Percentiles rank a stretch among this genome's conserved stretches.
phyloP scores from a whole-genome alignment of 768 basidiomycete species.

The Russula earlei region DNA sequence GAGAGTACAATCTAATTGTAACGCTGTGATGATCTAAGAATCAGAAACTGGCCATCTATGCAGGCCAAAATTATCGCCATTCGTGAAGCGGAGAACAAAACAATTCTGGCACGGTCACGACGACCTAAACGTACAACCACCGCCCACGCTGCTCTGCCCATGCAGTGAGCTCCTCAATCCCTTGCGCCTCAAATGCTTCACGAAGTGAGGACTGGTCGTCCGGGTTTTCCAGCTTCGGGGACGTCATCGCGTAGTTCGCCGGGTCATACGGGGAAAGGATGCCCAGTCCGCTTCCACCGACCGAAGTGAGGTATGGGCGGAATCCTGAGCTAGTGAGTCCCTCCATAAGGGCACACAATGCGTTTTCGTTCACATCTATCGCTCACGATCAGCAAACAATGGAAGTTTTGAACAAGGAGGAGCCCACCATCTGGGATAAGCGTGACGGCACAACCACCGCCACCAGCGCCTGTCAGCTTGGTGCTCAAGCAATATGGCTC shows the following conservation, averaged over 20 bases:
- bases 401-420: constrained; percentile 11
- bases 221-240: constrained; percentile 23
- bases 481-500: constrained; percentile 66
- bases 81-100: not conserved
- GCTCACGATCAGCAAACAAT: not conserved
- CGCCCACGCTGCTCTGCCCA: constrained; percentile 32
- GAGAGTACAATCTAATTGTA: not conserved
- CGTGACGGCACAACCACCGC: constrained; percentile 96
- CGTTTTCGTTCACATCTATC: constrained; percentile 61
- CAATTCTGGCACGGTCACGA: not conserved
- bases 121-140: constrained; percentile 33
- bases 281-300: constrained; percentile 90
- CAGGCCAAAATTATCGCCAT: not conserved
- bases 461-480: constrained; percentile 97
- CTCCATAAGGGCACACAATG: constrained; percentile 48
- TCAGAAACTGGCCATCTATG: not conserved
- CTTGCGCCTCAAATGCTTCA: constrained; percentile 24
- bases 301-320: constrained; percentile 80
- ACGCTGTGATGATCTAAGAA: not conserved
- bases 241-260: constrained; percentile 13
- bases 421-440: constrained; percentile 83
- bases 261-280: constrained; percentile 55
- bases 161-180: constrained; percentile 24
- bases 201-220: constrained; percentile 15
- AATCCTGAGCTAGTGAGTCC: constrained; percentile 57